Conservation (phyloP, 768 basidiomycete species). For the Mycena albidolilacea region DNA sequence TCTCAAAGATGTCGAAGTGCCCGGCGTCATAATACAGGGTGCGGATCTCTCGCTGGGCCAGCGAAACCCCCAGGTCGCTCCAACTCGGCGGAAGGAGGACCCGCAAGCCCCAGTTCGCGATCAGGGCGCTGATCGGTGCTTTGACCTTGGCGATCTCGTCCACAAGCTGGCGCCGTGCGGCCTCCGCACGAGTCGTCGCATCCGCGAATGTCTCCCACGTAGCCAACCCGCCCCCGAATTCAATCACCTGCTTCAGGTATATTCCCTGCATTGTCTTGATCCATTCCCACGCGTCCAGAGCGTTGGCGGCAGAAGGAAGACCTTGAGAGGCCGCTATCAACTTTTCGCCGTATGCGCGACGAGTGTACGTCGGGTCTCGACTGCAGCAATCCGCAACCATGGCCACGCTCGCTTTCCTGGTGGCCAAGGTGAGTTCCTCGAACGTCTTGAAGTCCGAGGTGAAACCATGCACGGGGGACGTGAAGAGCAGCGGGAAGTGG, state of each 20-base stretch:
- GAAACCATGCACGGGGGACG: conserved; percentile 21
- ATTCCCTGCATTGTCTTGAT: conserved; percentile 26
- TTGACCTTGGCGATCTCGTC: not conserved
- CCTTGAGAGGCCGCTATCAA: conserved; percentile 25
- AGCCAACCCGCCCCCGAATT: conserved; percentile 18
- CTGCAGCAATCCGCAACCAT: conserved; percentile 32
- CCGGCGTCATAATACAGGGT: conserved; percentile 14
- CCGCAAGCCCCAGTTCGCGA: conserved; percentile 26
- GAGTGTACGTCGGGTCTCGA: conserved; percentile 22
- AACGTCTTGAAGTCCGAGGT: conserved; percentile 23
- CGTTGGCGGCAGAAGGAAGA: conserved; percentile 25
- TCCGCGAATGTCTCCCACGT: conserved; percentile 11
- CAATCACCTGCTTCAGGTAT: conserved; percentile 24
- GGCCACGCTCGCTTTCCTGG: conserved; percentile 23
- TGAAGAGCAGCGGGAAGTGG: conserved; percentile 2
- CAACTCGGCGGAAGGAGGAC: conserved; percentile 14
- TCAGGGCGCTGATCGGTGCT: not conserved
- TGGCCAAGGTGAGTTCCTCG: conserved; percentile 14
- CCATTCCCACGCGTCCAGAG: conserved; percentile 30
- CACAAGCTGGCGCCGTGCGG: not conserved
- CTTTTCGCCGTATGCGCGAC: conserved; percentile 28
- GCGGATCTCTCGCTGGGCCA: conserved; percentile 1
- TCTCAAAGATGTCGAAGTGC: conserved; percentile 33
- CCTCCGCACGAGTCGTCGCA: not conserved
- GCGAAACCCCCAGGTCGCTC: conserved; percentile 20